Conservation (phyloP, 1,284 basidiomycete species). For the Ganoderma multipileum region DNA sequence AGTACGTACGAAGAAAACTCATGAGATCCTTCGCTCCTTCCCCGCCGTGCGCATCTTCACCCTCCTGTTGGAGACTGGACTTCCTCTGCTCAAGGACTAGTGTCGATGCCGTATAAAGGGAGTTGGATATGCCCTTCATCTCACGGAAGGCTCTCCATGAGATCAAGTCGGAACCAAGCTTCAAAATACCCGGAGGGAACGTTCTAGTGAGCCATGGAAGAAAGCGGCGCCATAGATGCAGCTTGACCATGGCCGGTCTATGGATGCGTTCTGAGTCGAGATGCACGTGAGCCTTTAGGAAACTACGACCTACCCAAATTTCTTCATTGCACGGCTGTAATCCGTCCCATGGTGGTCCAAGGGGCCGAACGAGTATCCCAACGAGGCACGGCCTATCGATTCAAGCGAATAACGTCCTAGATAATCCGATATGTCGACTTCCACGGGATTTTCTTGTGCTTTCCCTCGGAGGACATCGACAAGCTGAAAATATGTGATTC, state of each 20-base stretch:
- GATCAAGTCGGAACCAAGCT: background rate
- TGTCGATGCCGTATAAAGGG: background rate
- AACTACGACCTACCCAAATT: conserved; percentile 9
- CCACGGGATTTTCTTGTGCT: background rate
- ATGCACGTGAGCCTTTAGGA: background rate
- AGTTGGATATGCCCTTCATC: background rate
- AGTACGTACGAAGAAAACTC: background rate
- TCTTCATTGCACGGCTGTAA: conserved; percentile 18
- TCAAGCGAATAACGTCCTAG: conserved; percentile 18
- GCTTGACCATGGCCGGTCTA: conserved; percentile 14
- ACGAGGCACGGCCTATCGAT: conserved; percentile 13
- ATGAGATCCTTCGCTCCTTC: background rate
- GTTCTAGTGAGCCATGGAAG: conserved; percentile 17
- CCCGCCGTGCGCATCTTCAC: background rate
- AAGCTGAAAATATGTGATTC: conserved; percentile 2
- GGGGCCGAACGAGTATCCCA: conserved; percentile 18
- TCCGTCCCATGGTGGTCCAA: conserved; percentile 15
- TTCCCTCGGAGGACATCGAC: conserved; percentile 1
- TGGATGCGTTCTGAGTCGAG: background rate
- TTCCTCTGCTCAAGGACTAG: background rate
- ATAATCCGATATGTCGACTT: conserved; percentile 18
- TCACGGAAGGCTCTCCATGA: background rate
- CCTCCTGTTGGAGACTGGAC: background rate
- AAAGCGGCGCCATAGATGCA: conserved; percentile 5
- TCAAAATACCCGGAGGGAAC: conserved; percentile 15